Percentiles rank a stretch among this genome's conserved stretches.
phyloP scores from a whole-genome alignment of 495 filamentous ascomycete species.

The Hypomontagnella monticulosa region DNA sequence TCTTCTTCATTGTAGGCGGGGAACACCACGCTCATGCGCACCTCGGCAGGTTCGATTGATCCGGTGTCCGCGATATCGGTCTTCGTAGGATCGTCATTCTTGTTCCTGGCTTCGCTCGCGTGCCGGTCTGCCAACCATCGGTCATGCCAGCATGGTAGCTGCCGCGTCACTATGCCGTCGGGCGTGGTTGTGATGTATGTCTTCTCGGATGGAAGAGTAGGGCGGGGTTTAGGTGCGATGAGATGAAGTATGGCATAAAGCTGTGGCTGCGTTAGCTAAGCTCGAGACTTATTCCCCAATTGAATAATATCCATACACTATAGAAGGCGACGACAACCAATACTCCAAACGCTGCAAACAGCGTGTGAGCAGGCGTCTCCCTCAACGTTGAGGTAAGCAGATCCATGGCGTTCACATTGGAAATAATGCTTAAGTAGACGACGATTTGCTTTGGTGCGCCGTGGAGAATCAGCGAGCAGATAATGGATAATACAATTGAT shows the following conservation, averaged over 20 bases:
- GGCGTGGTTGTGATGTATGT: slow-evolving; percentile 79
- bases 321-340: slow-evolving; percentile 42
- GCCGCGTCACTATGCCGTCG: slow-evolving; percentile 67
- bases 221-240: slow-evolving; percentile 83
- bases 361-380: slow-evolving; percentile 44
- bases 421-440: neutral
- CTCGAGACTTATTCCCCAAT: neutral
- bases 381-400: slow-evolving; percentile 38
- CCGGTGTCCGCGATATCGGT: slow-evolving; percentile 50
- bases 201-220: slow-evolving; percentile 79
- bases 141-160: slow-evolving; percentile 87
- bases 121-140: slow-evolving; percentile 66
- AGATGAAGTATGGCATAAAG: slow-evolving; percentile 75
- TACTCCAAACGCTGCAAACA: slow-evolving; percentile 43
- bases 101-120: slow-evolving; percentile 44
- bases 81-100: slow-evolving; percentile 47
- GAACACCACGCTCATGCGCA: slow-evolving; percentile 83
- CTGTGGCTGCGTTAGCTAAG: slow-evolving; percentile 51
- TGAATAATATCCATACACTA: slow-evolving; percentile 34
- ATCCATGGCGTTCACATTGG: slow-evolving; percentile 37
- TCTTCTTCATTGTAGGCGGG: slow-evolving; percentile 95
- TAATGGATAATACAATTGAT: neutral
- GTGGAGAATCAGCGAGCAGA: neutral
- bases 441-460: too few species aligned
- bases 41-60: slow-evolving; percentile 56